Percentiles rank a stretch among this genome's conserved stretches.
phyloP scores from a whole-genome alignment of 2,329 filamentous ascomycete species.

The Trichoderma sp. region DNA sequence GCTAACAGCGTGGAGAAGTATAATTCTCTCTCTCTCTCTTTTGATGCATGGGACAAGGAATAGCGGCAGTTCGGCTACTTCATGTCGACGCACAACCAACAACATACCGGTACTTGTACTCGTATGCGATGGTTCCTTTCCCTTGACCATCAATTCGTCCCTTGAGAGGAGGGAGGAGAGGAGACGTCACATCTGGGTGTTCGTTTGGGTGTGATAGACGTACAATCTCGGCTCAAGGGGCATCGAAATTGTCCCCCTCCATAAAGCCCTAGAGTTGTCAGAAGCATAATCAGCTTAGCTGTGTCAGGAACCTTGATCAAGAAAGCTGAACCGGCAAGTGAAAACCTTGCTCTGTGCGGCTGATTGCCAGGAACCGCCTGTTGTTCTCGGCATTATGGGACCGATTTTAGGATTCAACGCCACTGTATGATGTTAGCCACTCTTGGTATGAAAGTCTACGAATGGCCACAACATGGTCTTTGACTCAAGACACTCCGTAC shows the following conservation, averaged over 20 bases:
- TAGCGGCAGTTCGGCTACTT: constrained; percentile 15
- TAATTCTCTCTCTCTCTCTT: neutral
- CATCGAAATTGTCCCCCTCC: neutral
- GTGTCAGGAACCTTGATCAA: neutral
- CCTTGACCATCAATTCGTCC: neutral
- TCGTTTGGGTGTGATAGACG: neutral
- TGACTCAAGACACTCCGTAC: neutral
- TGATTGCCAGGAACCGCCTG: constrained; percentile 4
- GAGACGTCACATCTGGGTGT: neutral
- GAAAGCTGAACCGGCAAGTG: neutral
- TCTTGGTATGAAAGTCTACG: neutral
- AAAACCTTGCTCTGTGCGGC: constrained; percentile 9
- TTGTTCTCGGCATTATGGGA: neutral
- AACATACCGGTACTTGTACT: neutral
- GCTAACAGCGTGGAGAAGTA: neutral
- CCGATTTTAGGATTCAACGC: neutral
- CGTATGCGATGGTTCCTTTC: neutral
- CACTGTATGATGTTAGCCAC: constrained; percentile 2
- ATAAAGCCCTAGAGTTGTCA: neutral
- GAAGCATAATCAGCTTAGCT: neutral
- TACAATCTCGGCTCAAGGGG: neutral
- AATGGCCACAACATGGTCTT: neutral
- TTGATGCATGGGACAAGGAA: neutral
- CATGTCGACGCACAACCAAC: neutral
- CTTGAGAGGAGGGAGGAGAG: neutral